A percentile compares a stretch with the other conserved stretches of the same genome.
Evolutionary conservation across 2,329 filamentous ascomycete species (phyloP).

Genomic region (Ceratocystis destructans): DNA sequence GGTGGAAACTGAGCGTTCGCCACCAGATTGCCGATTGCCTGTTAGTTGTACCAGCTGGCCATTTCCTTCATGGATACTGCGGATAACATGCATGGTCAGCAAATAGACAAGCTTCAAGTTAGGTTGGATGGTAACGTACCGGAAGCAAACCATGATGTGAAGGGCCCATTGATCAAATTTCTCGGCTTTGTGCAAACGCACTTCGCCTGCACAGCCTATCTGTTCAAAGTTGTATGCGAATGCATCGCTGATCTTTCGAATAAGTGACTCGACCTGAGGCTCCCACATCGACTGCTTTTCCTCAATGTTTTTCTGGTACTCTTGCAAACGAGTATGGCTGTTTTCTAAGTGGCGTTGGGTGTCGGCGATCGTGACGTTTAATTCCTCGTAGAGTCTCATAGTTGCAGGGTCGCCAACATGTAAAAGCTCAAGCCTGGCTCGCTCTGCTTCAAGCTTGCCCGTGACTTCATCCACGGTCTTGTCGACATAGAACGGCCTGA

Average conservation of each 20-base stretch:
- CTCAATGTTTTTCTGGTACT: slow-evolving; percentile 44
- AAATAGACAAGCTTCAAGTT: not conserved
- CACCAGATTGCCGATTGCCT: slow-evolving; percentile 86
- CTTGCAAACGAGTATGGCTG: slow-evolving; percentile 40
- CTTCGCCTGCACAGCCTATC: slow-evolving; percentile 88
- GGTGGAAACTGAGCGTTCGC: slow-evolving; percentile 88
- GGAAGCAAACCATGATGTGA: slow-evolving; percentile 88
- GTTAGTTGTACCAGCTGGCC: slow-evolving; percentile 40
- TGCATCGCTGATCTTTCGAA: slow-evolving; percentile 71
- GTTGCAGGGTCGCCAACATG: slow-evolving; percentile 63
- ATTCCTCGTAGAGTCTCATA: slow-evolving; percentile 63
- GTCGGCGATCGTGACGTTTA: slow-evolving; percentile 55
- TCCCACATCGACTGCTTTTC: slow-evolving; percentile 66
- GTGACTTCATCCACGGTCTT: slow-evolving; percentile 52
- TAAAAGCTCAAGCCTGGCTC: slow-evolving; percentile 64
- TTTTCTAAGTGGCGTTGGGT: slow-evolving; percentile 36
- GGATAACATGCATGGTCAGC: slow-evolving; percentile 5
- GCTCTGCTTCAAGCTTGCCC: slow-evolving; percentile 58
- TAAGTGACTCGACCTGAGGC: slow-evolving; percentile 62
- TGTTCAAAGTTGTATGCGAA: slow-evolving; percentile 89
- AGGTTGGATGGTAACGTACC: slow-evolving; percentile 37
- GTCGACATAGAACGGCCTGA: slow-evolving; percentile 32
- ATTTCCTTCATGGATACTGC: slow-evolving; percentile 19
- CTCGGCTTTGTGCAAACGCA: slow-evolving; percentile 73
- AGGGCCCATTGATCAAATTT: slow-evolving; percentile 93